These are phyloP conservation scores for Cornus florida DNA, from an alignment of 148 eudicot species.

Conservation along the genomic window DNA sequence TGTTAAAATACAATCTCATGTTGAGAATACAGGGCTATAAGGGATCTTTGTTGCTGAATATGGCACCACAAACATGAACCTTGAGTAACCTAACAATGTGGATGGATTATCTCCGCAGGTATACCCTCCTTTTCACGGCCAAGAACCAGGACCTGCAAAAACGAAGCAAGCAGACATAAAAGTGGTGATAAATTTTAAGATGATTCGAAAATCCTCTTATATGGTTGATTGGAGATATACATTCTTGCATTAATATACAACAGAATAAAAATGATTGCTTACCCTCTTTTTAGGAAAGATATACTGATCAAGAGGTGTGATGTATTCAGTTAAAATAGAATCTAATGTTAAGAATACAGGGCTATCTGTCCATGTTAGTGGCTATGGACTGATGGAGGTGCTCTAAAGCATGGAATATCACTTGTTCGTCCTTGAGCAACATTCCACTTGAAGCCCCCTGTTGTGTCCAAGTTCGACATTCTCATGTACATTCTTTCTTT, in stretches of 20 bases:
- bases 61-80: constrained; percentile 88
- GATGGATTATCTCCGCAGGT: constrained; percentile 5
- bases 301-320: constrained; percentile 73
- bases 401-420: too few species aligned
- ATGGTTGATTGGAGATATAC: background rate
- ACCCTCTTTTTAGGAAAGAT: constrained; percentile 73
- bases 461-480: too few species aligned
- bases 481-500: too few species aligned
- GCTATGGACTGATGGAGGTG: too few species aligned
- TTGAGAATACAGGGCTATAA: constrained; percentile 17
- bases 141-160: constrained; percentile 81
- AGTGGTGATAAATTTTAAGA: background rate
- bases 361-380: too few species aligned
- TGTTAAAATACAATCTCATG: background rate
- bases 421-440: too few species aligned
- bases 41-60: constrained; percentile 75
- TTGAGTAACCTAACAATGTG: background rate
- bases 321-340: constrained; percentile 47
- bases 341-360: background rate
- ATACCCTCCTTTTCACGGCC: constrained; percentile 62
- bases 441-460: too few species aligned
- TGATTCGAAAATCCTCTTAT: background rate
- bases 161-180: background rate
- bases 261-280: constrained; percentile 19
- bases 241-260: background rate